Evolutionary conservation across 148 eudicot species (phyloP), one percentile per base, ranked within the genome.

Genomic region (Bassia scoparia): DNA sequence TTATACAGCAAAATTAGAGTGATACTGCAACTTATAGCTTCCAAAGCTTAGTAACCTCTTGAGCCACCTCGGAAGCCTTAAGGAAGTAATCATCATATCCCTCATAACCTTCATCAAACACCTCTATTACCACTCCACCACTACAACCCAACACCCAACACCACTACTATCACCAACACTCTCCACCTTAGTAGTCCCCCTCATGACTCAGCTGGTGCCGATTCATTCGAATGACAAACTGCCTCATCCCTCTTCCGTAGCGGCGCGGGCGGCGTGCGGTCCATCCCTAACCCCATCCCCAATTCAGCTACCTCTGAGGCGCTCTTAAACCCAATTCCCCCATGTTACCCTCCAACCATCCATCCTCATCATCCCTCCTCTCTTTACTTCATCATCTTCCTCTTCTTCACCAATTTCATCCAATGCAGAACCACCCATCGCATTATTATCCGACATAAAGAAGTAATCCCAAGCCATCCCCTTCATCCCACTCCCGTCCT

Each of bases 401-500:
- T 56, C 71, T 16, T 77, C 80, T 26, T 83, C 85, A 24, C 68
- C 76, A 67, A 80, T 81, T 62, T 83, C 93, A 26, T 70, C 83
- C 69, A 87, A 79, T 27, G 80, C 75, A 21, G 83, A 62, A 9
- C 73, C 88, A 14, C 78, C 82, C 79, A 89, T 66, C 69, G 44
- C 44, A 43, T 66, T 80, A 71, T 87, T 78, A 3, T 85, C 89
- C 24, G 74, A 33, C 85, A 78, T 82, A 27, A 81, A 82, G 70
- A 95, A 95, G 72, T 91, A 95, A 79, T 95, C 98, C 98, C 98
- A 95, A 17, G 96, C 88, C 87, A 74, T 76, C 54, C 96, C 89
- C 71, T 84, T 86, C 46, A 77, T 49, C 64, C 77, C 89, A n/a
- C 78, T 83, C 12, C 69, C 75, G 38, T 68, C 83, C 59, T 14